phyloP scores from a whole-genome alignment of 257 asterid genomes.

The Solanum chilense region DNA sequence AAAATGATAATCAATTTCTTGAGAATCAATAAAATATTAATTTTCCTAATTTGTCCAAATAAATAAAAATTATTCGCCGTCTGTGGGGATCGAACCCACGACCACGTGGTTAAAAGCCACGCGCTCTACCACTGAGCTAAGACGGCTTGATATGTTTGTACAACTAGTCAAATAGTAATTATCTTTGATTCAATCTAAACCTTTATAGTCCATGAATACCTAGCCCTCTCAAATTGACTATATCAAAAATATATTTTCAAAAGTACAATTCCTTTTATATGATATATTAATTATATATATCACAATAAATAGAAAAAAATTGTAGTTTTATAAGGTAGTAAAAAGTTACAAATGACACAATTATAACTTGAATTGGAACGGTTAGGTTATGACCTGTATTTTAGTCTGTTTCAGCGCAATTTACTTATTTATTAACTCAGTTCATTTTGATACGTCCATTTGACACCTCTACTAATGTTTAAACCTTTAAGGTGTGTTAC shows the following conservation, averaged over 20 bases:
- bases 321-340: neutral
- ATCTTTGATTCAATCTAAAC: no score
- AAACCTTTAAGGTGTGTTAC: neutral
- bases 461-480: neutral
- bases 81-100: constrained; percentile 99
- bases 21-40: no score
- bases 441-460: no score
- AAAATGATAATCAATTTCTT: neutral
- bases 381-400: neutral
- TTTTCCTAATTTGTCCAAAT: no score
- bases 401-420: no score
- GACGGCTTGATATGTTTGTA: constrained; percentile 21
- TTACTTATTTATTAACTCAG: no score
- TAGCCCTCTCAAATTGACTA: neutral
- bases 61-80: constrained; percentile 26
- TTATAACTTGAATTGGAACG: neutral
- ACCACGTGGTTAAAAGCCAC: constrained; percentile 99
- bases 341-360: no score
- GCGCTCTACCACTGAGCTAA: constrained; percentile 99
- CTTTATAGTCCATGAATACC: neutral
- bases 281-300: no score
- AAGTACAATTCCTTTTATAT: neutral
- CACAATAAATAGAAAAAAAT: accelerated
- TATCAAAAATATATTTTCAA: neutral
- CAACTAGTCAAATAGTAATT: accelerated